Evolutionary conservation across 2,329 filamentous ascomycete genomes (phyloP), one percentile per base, ranked within the genome.

Genomic region (Chrysosporium queenslandicum): DNA sequence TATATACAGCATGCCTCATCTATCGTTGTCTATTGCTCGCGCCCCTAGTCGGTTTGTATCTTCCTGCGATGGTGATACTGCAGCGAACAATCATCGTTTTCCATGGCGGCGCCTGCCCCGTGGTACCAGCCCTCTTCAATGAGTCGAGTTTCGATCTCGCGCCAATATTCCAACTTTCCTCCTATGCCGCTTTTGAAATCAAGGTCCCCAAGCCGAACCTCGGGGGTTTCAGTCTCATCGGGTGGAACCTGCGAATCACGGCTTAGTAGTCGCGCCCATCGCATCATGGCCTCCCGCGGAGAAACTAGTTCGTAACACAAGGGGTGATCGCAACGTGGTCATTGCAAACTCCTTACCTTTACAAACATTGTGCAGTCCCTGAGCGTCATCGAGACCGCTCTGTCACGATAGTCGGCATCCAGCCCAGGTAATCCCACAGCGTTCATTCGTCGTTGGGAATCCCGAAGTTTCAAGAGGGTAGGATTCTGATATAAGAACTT

Each of bases 361-460:
- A 87, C 71, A 62, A 84, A 89, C 60, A 86, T 78, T 2, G 85
- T 87, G 65, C 86, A 89, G 70, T 92, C 87, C 46, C 87, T 74
- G 58, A 92, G 66, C 2, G 87, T 90, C 86, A 91, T 91, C 52
- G 85, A 85, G 5, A 86, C 72, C 11, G 78, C 76, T 55, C 86
- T 81, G 25, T 77, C 71, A 9, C 61, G 63, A 30, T 66, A 66
- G 43, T 66, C 58, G n/a, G 63, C 56, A 16, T 63, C 59, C 7
- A 68, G 66, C 2, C 71, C 69, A 21, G 61, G 53, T 5, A 70
- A 54, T 0, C 68, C 67, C 3, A 68, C 65, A 18, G 66, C 62
- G 36, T 61, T 63, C 61, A 68, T 60, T 20, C 55, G 56, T 25
- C 58, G 64, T 55, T 71, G 68, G 43, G 64, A 61, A 2, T 62